Base-by-base conservation (phyloP, 2,329 filamentous ascomycete species). In the Colletotrichum aenigma region DNA sequence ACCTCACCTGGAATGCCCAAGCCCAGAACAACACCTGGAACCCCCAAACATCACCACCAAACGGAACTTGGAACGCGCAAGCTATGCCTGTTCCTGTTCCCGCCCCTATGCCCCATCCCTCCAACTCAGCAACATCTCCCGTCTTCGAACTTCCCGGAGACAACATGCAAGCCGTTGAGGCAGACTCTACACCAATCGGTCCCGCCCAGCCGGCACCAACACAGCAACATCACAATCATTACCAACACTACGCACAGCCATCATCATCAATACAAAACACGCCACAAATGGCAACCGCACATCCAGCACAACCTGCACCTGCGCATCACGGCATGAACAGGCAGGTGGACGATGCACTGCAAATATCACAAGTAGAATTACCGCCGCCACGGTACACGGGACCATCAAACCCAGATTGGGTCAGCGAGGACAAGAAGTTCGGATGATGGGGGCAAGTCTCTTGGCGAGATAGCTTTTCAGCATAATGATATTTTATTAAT, bases 331-430 rank as follows among this genome's bases (percentile, higher is more conserved):
- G 18, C 16, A 76, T 73, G 74, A 48, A 64, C 10, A 74, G 74
- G 12, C 70, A 74, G 58, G 62, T 76, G 7, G 74, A 76, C 4
- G 74, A 76, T 8, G 74, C 74, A 26, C 58, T 76, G 12, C 74
- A 76, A 69, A 73, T 76, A 76, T 76, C 74, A 13, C 70, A n/a
- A 58, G 64, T 76, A 60, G 74, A 76, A 65, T 21, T 76, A 55
- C 74, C 74, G 58, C 74, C 74, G 58, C 74, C 74, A 21, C 43
- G 74, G 34, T 76, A 76, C 34, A 43, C 56, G 13, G 74, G 70
- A 10, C 74, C 73, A 9, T 56, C 64, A 21, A 65, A 64, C 26
- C 26, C 60, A 21, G 70, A 69, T 48, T 76, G 74, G 74, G 70
- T 38, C 32, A 62, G 70, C 48, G 74, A 76, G 18, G 74, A 76